Evolutionary conservation across 768 basidiomycete genomes (phyloP).

Genomic region (Suillus americanus): DNA sequence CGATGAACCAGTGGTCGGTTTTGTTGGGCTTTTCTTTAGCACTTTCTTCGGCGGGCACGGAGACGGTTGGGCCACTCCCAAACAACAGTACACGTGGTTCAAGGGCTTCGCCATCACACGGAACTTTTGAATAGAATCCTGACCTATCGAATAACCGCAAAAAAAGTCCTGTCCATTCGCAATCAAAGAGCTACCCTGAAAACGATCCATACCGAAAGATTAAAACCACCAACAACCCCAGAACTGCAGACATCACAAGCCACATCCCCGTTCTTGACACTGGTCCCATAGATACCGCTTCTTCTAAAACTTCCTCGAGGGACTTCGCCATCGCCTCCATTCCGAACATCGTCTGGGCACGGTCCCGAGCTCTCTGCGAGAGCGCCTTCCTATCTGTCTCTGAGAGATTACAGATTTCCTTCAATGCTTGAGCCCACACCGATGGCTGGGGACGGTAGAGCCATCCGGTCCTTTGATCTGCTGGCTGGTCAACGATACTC

Average conservation of each 20-base stretch:
- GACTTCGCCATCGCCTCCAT: constrained; percentile 71
- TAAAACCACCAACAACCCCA: constrained; percentile 27
- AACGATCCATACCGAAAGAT: constrained; percentile 14
- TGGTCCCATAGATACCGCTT: constrained; percentile 58
- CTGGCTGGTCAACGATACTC: constrained; percentile 55
- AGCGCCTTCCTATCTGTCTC: constrained; percentile 45
- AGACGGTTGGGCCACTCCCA: constrained; percentile 62
- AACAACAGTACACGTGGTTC: constrained; percentile 77
- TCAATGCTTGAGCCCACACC: constrained; percentile 71
- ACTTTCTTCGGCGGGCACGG: constrained; percentile 83
- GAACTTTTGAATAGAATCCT: constrained; percentile 14
- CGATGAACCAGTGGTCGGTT: constrained; percentile 33
- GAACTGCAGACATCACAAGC: constrained; percentile 10
- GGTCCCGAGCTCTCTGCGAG: constrained; percentile 50
- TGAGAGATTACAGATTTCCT: constrained; percentile 52
- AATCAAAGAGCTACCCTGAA: no score
- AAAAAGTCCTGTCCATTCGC: neutral
- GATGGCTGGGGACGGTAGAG: constrained; percentile 59
- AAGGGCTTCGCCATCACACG: constrained; percentile 58
- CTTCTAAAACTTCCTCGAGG: constrained; percentile 53
- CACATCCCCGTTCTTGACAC: constrained; percentile 17
- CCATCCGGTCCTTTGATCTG: constrained; percentile 69
- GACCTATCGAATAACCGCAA: neutral
- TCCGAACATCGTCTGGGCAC: constrained; percentile 70
- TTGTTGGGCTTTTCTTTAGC: constrained; percentile 72